Conservation (phyloP, 345 rosid genomes). For the Gossypioides kirkii region DNA sequence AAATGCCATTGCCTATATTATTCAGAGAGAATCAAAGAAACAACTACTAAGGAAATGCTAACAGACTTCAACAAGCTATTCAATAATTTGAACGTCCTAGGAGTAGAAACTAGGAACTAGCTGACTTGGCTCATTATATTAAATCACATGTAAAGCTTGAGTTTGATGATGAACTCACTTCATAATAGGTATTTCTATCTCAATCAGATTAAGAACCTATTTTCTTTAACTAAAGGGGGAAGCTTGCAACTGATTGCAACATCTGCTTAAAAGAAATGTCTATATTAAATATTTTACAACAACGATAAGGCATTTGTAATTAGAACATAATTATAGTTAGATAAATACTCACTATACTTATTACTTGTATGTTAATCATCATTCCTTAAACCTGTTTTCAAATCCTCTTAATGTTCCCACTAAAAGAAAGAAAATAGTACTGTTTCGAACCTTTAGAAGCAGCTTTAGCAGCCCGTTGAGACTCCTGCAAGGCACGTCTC, state of each 20-base stretch:
- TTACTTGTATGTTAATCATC: neutral
- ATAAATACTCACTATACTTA: neutral
- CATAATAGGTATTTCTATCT: neutral
- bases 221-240: neutral
- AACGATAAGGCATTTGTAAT: neutral
- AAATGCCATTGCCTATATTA: neutral
- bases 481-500: slow-evolving; percentile 64
- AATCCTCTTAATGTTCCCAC: neutral
- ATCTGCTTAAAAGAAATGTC: too few relatives aligned
- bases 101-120: neutral
- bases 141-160: neutral
- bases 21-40: neutral
- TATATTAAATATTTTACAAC: neutral
- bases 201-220: neutral
- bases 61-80: neutral
- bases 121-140: neutral
- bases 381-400: neutral
- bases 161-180: slow-evolving; percentile 1
- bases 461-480: slow-evolving; percentile 63
- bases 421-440: neutral
- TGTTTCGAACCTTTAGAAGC: slow-evolving; percentile 38
- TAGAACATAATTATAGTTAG: neutral
- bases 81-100: neutral
- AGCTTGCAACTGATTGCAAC: neutral
- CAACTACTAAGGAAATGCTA: neutral